Evolutionary conservation across 352 stramenopile species (phyloP), one percentile per base, ranked within the genome.

Genomic region (Globisporangium paddicum): DNA sequence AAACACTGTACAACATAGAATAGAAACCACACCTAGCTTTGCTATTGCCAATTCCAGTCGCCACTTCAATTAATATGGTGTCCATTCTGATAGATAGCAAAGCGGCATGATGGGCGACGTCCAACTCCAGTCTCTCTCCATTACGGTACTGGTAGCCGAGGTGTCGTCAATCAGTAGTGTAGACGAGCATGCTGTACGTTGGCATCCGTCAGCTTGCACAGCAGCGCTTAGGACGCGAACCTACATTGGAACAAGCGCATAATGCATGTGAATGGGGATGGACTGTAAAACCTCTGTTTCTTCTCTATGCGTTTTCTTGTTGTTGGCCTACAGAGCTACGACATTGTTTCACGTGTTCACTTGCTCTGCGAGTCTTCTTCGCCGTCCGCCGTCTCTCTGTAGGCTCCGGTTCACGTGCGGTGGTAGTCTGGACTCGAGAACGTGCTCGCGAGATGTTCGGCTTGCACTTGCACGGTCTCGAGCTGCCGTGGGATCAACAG

Each of bases 341-440:
- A 16, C 19, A 52, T 13, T 59, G 16, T 11, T 59, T 18, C n/a
- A n/a, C n/a, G n/a, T 16, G 53, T 38, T 35, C 21, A 40, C 21
- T 25, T 13, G 23, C 37, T 37, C 35, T 26, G 38, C 16, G 3
- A 11, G 40, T 50, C 30, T 46, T 46, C 38, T 16, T 35, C 38
- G 11, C 44, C 16, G 19, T 58, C 44, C 19, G 44, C 21, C 51
- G 32, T 48, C 58, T 51, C 28, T 50, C 53, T 60, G 19, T 51
- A 34, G 13, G 23, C 19, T 51, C 21, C 5, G 14, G 37, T 46
- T 61, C 42, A 69, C n/a, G 60, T 53, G 42, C 73, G 73, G 47
- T 92, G 82, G 58, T 89, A 92, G 55, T 86, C 62, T 3, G 79
- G 79, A 55, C 74, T 80, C 6, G 82, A 86, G 54, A 89, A 90